Conservation (phyloP, 257 asterid genomes). For the Solanum virginianum region DNA sequence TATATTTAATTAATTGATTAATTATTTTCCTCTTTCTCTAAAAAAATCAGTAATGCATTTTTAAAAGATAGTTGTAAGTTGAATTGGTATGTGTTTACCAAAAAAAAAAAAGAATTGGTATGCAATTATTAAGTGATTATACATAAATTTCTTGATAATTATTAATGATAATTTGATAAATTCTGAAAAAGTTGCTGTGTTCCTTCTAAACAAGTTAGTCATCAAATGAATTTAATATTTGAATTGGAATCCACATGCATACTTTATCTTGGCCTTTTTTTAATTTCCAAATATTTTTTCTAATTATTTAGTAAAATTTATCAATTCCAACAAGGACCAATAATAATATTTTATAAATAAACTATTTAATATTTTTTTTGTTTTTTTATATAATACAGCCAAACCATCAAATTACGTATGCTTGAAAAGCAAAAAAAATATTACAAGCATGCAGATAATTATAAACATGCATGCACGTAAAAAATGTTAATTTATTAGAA, state of each 20-base stretch:
- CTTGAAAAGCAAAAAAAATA: background rate
- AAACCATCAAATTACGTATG: background rate
- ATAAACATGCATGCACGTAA: background rate
- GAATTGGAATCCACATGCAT: background rate
- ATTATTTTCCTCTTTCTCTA: background rate
- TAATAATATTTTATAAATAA: too few relatives aligned
- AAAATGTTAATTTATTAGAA: background rate
- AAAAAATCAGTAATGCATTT: background rate
- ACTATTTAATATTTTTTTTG: too few relatives aligned
- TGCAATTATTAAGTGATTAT: background rate
- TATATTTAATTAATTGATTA: background rate
- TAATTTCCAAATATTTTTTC: background rate
- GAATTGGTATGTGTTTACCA: background rate
- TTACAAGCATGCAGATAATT: background rate
- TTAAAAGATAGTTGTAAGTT: background rate
- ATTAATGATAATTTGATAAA: background rate
- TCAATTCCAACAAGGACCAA: background rate
- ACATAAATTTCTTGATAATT: background rate
- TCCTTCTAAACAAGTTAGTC: background rate
- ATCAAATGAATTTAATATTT: background rate
- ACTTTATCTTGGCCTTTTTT: background rate
- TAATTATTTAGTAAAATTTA: background rate
- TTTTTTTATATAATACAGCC: too few relatives aligned
- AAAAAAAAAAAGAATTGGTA: background rate
- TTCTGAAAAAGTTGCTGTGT: background rate